phyloP scores from a whole-genome alignment of 108 stramenopile genomes.

The Cyclotella atomus region DNA sequence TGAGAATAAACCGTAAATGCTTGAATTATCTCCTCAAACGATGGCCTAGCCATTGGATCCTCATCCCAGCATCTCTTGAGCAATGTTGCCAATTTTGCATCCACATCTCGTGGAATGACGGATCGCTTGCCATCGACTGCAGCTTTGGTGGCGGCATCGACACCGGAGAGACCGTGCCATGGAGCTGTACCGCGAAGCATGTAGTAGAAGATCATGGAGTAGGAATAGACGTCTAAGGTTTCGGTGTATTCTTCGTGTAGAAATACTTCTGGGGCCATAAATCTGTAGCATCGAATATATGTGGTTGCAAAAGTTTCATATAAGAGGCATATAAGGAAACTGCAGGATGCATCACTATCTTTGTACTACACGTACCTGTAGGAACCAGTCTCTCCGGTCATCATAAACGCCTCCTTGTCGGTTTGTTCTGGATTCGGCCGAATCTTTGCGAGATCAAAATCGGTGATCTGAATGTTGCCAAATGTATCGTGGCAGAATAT shows the following conservation, averaged over 20 bases:
- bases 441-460: slow-evolving; percentile 95
- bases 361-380: no score
- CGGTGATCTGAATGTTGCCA: no score
- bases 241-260: slow-evolving; percentile 86
- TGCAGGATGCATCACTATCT: no score
- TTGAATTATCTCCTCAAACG: slow-evolving; percentile 70
- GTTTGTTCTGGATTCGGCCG: slow-evolving; percentile 70
- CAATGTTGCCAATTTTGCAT: slow-evolving; percentile 59
- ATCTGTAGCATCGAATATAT: slow-evolving; percentile 86
- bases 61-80: slow-evolving; percentile 87
- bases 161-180: slow-evolving; percentile 73
- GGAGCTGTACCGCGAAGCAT: slow-evolving; percentile 77
- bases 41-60: slow-evolving; percentile 69
- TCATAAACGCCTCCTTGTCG: slow-evolving; percentile 69
- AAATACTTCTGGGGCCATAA: slow-evolving; percentile 93
- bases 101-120: slow-evolving; percentile 71
- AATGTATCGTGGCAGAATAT: no score
- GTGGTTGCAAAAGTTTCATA: no score
- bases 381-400: slow-evolving; percentile 90
- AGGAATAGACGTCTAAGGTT: slow-evolving; percentile 91
- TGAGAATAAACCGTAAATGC: slow-evolving; percentile 59
- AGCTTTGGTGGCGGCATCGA: slow-evolving; percentile 72
- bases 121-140: slow-evolving; percentile 86
- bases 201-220: slow-evolving; percentile 90
- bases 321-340: no score